Base-by-base conservation (phyloP, 768 basidiomycete genomes). In the Collybia sp. region DNA sequence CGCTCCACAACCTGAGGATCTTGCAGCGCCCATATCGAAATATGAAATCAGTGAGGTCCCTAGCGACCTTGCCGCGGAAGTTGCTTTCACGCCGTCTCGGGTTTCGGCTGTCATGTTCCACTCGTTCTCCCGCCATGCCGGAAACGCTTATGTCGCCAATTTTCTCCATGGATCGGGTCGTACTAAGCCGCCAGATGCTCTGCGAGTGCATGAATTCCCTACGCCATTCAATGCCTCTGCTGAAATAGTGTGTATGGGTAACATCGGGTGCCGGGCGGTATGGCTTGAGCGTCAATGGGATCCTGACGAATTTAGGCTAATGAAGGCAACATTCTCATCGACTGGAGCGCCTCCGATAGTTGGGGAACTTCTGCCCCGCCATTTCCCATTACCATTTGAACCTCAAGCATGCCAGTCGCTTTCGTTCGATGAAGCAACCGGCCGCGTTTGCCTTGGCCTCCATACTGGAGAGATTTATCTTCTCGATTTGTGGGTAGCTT, bases 371-470 rank as follows among this genome's bases (percentile, higher is more conserved):
- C 59, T 80, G 38, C 74, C 76, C 0, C 58, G 64, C 9, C 65
- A 76, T 50, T 63, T 74, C 11, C 70, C 73, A 1, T 59, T 82
- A 33, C 80, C 80, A 0, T 80, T 83, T 44, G 66, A 71, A 50
- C 66, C 72, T 13, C 61, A 67, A 18, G 64, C 65, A 20, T 73
- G 72, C 45, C 67, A 69, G 31, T 69, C 70, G 0, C 58, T 83
- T 20, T 70, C 70, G 2, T 79, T 83, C 45, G 79, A 84, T 45
- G 82, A 84, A 53, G 63, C 70, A 4, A 71, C 70, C 2, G 79
- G 82, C 30, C 65, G 69, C 25, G 62, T 83, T 30, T 75, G 66
- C 53, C 57, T 81, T 12, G 74, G 71, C 9, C 58, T 82, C 12
- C 69, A 72, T 33, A 77, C 73, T 13, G 79, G 80, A 13, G 74